These are phyloP conservation scores for Arthrobotrys iridis DNA, from an alignment of 2,329 filamentous ascomycete species.

Conservation along the genomic window DNA sequence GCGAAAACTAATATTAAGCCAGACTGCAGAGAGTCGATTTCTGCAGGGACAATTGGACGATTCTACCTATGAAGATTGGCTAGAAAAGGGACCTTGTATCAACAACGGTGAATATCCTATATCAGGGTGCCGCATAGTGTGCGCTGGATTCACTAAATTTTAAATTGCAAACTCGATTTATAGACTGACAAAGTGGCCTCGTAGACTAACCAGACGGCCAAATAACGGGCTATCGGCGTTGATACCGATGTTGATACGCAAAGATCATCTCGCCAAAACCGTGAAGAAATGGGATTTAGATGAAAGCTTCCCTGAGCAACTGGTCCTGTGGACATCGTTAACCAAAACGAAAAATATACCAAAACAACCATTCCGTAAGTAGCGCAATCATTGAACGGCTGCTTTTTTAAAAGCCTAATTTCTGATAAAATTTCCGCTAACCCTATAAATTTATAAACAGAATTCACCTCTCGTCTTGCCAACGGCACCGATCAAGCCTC, in stretches of 20 bases:
- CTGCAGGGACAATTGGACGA: slow-evolving; percentile 17
- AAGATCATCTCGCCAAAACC: slow-evolving; percentile 13
- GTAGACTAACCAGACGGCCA: slow-evolving; percentile 6
- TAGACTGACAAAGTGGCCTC: neutral
- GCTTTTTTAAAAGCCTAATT: neutral
- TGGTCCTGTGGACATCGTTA: slow-evolving; percentile 22
- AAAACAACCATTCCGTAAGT: slow-evolving; percentile 22
- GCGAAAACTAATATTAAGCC: neutral
- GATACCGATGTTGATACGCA: slow-evolving; percentile 10
- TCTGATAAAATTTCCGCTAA: no score
- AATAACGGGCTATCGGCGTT: neutral
- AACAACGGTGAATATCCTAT: slow-evolving; percentile 18
- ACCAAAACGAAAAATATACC: slow-evolving; percentile 17
- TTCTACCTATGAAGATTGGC: slow-evolving; percentile 28
- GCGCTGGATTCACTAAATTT: neutral
- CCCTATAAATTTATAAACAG: neutral
- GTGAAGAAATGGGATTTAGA: slow-evolving; percentile 28
- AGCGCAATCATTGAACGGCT: neutral
- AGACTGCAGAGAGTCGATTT: slow-evolving; percentile 23
- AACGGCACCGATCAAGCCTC: slow-evolving; percentile 31
- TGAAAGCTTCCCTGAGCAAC: slow-evolving; percentile 5
- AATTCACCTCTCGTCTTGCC: slow-evolving; percentile 13
- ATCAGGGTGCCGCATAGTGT: slow-evolving; percentile 18
- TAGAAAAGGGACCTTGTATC: slow-evolving; percentile 1
- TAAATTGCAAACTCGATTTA: neutral